Conservation (phyloP, 345 rosid genomes). For the Hypericum perforatum region DNA sequence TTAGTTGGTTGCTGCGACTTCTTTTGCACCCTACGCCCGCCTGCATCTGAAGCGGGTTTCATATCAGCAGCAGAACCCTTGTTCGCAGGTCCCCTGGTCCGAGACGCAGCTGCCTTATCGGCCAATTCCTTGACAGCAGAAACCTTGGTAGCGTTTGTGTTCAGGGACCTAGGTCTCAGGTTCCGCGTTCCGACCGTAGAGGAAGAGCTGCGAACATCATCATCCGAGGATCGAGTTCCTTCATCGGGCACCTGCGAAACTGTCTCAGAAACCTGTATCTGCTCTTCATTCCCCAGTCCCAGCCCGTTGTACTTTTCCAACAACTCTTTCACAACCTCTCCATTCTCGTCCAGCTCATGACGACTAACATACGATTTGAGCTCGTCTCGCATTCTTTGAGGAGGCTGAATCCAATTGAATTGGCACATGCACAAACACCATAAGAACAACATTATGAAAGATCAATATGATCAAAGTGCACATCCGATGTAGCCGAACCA, state of each 20-base stretch:
- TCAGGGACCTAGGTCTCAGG: slow-evolving; percentile 49
- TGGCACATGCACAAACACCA: background rate
- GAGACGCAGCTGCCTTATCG: slow-evolving; percentile 30
- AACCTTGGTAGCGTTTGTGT: slow-evolving; percentile 30
- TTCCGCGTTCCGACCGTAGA: slow-evolving; percentile 34
- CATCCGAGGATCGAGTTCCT: slow-evolving; percentile 49
- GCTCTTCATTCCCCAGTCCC: slow-evolving; percentile 39
- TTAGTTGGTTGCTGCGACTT: slow-evolving; percentile 42
- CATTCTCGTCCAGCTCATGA: slow-evolving; percentile 44
- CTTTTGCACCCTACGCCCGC: slow-evolving; percentile 33
- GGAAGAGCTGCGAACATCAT: slow-evolving; percentile 43
- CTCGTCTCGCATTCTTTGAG: slow-evolving; percentile 58
- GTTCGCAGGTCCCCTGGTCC: slow-evolving; percentile 28
- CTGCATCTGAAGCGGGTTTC: slow-evolving; percentile 30
- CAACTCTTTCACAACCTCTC: slow-evolving; percentile 43
- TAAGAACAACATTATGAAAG: background rate
- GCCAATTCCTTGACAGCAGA: slow-evolving; percentile 23
- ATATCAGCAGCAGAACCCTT: slow-evolving; percentile 32
- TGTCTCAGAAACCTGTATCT: slow-evolving; percentile 44
- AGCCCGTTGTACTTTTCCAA: slow-evolving; percentile 41
- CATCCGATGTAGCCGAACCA: too few relatives aligned
- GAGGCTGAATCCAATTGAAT: slow-evolving; percentile 34
- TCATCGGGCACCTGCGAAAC: slow-evolving; percentile 52
- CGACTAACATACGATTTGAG: slow-evolving; percentile 57
- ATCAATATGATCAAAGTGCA: too few relatives aligned